Percentiles rank a stretch among this genome's conserved stretches.
Evolutionary conservation across 1,284 basidiomycete genomes (phyloP).

Genomic region (Caloboletus firmus): DNA sequence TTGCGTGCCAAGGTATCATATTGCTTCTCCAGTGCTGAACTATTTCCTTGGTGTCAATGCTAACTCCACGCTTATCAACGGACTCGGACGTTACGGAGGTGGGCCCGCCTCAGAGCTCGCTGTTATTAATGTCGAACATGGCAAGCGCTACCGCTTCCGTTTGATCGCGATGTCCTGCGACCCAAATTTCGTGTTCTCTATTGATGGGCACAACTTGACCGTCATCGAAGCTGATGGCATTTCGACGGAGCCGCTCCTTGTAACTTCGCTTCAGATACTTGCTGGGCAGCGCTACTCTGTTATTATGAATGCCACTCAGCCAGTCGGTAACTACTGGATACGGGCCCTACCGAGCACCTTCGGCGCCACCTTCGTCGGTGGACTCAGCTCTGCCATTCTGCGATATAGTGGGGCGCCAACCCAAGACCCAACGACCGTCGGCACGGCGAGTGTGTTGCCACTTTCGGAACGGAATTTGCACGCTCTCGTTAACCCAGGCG

Average conservation of each 20-base stretch:
- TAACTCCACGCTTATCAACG: constrained; percentile 34
- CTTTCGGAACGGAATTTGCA: constrained; percentile 37
- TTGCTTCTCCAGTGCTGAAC: constrained; percentile 15
- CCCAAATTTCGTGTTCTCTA: constrained; percentile 33
- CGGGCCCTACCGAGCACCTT: constrained; percentile 20
- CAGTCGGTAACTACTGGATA: constrained; percentile 34
- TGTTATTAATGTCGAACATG: constrained; percentile 30
- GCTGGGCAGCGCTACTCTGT: constrained; percentile 35
- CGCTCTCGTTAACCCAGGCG: constrained; percentile 35
- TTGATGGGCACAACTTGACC: constrained; percentile 37
- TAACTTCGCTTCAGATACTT: constrained; percentile 30
- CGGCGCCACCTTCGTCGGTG: constrained; percentile 32
- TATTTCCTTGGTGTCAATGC: constrained; percentile 20
- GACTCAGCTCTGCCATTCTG: constrained; percentile 53
- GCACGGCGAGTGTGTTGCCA: constrained; percentile 24
- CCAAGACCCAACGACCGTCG: constrained; percentile 41
- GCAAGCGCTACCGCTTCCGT: constrained; percentile 36
- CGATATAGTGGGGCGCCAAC: constrained; percentile 48
- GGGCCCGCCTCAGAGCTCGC: constrained; percentile 28
- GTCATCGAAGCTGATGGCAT: constrained; percentile 40
- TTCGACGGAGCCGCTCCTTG: constrained; percentile 30
- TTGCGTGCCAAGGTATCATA: constrained; percentile 30
- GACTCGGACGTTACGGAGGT: constrained; percentile 31
- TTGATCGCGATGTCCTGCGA: constrained; percentile 30
- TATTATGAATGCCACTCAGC: constrained; percentile 25